Base-by-base conservation (phyloP, 257 asterid genomes). In the Orobanche coerulescens region DNA sequence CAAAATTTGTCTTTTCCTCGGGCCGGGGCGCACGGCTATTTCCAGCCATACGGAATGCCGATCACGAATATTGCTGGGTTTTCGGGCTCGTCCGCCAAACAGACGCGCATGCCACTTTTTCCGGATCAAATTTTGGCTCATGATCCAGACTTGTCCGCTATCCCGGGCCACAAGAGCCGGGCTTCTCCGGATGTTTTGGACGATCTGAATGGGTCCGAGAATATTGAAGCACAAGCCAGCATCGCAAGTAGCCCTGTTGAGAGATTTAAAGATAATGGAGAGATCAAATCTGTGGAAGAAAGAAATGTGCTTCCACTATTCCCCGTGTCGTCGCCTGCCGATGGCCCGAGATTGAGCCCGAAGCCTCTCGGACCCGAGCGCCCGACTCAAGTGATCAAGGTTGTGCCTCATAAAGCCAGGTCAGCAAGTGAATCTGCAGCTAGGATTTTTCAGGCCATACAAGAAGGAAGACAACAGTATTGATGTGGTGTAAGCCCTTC, bases 381-480 rank as follows among this genome's bases (percentile, higher is more conserved):
- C 6, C 76, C 79, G 6, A 31, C 80, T 8, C 78, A 55, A 48
- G 94, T 79, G 58, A 88, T 88, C 72, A 81, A 57, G 75, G 96
- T 81, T 37, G 86, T 90, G 25, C 95, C 97, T 34, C 94, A 73
- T 51, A 81, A 84, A 64, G 80, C 88, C 28, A 74, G 71, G 57
- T 79, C 84, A 26, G 95, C 96, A 3, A 80, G 83, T 12, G 94
- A 81, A 65, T 86, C 92, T 14, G 95, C 83, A 15, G 97, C 95
- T 55, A 85, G 97, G 18, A 84, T 90, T 26, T 90, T 86, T 56
- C 84, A 48, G 56, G 80, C 92, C 1, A 86, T 90, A 73, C 94
- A 81, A 72, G 84, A 82, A 71, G 97, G 84, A 69, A 82, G 97
- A 66, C 73, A 71, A 62, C 86, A 68, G 69, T 55, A 54, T n/a